Evolutionary conservation across 2,329 filamentous ascomycete species (phyloP).

Genomic region (Aspergillus flavus): DNA sequence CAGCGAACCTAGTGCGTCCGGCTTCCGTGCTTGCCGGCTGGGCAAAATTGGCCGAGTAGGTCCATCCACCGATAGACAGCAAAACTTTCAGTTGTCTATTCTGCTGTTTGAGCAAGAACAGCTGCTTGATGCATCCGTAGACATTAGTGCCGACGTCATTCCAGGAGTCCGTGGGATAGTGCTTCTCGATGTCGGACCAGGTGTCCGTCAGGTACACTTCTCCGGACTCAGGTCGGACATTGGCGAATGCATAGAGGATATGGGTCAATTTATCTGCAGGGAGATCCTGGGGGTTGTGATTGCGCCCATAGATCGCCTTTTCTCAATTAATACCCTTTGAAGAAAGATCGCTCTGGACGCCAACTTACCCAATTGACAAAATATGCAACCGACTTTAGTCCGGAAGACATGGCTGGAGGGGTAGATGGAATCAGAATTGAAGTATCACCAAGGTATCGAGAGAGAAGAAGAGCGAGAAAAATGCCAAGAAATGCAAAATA

Average conservation of each 20-base stretch:
- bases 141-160: conserved; percentile 73
- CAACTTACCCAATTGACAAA: conserved; percentile 49
- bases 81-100: conserved; percentile 77
- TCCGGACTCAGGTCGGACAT: conserved; percentile 74
- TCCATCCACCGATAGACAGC: conserved; percentile 82
- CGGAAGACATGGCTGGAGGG: conserved; percentile 26
- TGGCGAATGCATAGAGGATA: conserved; percentile 85
- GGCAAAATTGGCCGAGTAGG: conserved; percentile 76
- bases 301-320: conserved; percentile 79
- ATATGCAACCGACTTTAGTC: conserved; percentile 43
- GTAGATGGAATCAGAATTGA: conserved; percentile 5
- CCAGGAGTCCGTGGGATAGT: conserved; percentile 66
- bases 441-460: conserved; percentile 17
- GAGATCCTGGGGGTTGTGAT: conserved; percentile 79
- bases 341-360: neutral
- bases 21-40: conserved; percentile 64
- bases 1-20: conserved; percentile 68
- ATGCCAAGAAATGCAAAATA: conserved; percentile 10
- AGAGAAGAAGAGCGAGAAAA: conserved; percentile 12
- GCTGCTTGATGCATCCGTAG: conserved; percentile 76
- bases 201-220: conserved; percentile 72
- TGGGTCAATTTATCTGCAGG: conserved; percentile 82
- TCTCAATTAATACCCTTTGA: neutral
- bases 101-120: conserved; percentile 73
- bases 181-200: conserved; percentile 70